phyloP scores from a whole-genome alignment of 805 yeast species.

The Saccharomycopsis synnaedendra region DNA sequence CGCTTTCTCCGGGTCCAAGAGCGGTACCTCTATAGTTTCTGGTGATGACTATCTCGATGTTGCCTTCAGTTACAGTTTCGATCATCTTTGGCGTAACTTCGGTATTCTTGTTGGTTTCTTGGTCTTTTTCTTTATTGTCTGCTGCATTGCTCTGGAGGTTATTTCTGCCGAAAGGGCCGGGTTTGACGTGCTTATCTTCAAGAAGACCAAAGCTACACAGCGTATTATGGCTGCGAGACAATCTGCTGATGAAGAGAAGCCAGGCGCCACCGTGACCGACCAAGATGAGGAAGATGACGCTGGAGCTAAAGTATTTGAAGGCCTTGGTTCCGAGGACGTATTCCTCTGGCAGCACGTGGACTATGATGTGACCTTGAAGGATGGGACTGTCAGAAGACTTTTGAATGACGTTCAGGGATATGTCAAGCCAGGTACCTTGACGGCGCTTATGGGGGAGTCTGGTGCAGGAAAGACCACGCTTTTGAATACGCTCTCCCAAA shows the following conservation, averaged over 20 bases:
- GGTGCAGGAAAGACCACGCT: constrained; percentile 55
- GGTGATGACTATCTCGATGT: constrained; percentile 48
- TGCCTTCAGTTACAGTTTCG: constrained; percentile 39
- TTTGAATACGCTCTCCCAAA: constrained; percentile 40
- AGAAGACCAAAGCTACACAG: constrained; percentile 8
- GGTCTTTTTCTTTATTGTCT: constrained; percentile 19
- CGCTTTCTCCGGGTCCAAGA: constrained; percentile 44
- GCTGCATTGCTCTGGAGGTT: constrained; percentile 19
- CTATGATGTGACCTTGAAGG: constrained; percentile 38
- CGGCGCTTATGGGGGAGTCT: constrained; percentile 51
- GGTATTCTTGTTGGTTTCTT: constrained; percentile 52
- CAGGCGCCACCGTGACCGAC: constrained; percentile 31
- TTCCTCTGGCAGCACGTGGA: constrained; percentile 50
- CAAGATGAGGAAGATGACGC: constrained; percentile 16
- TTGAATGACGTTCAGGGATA: constrained; percentile 35
- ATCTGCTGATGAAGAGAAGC: constrained; percentile 20
- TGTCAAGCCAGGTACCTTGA: constrained; percentile 57
- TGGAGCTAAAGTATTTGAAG: constrained; percentile 21
- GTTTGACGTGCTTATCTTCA: constrained; percentile 19
- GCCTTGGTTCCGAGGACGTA: constrained; percentile 28
- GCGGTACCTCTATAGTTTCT: constrained; percentile 40
- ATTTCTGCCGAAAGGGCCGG: constrained; percentile 16
- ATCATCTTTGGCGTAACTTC: constrained; percentile 72
- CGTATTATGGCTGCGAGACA: constrained; percentile 3
- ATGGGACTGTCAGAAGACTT: constrained; percentile 25